Conservation (phyloP, 1,139 yeast species). For the Blastobotrys indianensis region DNA sequence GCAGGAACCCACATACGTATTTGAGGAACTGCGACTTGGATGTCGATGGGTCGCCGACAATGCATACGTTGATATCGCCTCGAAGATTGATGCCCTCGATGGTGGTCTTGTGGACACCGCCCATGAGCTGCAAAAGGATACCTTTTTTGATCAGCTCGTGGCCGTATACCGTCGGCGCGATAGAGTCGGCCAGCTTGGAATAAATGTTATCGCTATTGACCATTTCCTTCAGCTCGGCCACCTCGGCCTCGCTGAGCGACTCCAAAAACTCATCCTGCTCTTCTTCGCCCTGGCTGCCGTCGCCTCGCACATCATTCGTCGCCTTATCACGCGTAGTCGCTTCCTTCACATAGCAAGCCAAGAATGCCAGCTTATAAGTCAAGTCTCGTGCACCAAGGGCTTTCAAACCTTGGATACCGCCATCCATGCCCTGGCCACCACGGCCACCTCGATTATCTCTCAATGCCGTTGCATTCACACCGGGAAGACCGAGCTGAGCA, state of each 20-base stretch:
- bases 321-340: constrained; percentile 34
- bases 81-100: constrained; percentile 92
- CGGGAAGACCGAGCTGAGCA: constrained; percentile 93
- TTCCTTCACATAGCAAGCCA: constrained; percentile 75
- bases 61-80: constrained; percentile 95
- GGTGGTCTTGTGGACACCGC: constrained; percentile 94
- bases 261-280: constrained; percentile 75
- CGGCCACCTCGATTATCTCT: constrained; percentile 61
- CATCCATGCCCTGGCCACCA: constrained; percentile 64
- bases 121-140: constrained; percentile 75
- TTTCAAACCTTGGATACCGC: constrained; percentile 82
- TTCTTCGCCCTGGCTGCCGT: constrained; percentile 42
- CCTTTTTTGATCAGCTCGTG: constrained; percentile 95
- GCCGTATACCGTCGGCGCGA: constrained; percentile 97
- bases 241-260: constrained; percentile 75
- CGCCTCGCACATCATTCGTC: constrained; percentile 40
- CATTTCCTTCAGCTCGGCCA: constrained; percentile 81
- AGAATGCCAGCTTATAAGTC: constrained; percentile 85
- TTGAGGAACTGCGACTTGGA: constrained; percentile 94
- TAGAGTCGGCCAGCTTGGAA: constrained; percentile 76
- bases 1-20: constrained; percentile 86
- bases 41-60: constrained; percentile 98
- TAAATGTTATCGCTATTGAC: constrained; percentile 85
- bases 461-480: constrained; percentile 81
- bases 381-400: constrained; percentile 90